Conservation (phyloP, 495 filamentous ascomycete genomes). For the Gamarada debralockiae region DNA sequence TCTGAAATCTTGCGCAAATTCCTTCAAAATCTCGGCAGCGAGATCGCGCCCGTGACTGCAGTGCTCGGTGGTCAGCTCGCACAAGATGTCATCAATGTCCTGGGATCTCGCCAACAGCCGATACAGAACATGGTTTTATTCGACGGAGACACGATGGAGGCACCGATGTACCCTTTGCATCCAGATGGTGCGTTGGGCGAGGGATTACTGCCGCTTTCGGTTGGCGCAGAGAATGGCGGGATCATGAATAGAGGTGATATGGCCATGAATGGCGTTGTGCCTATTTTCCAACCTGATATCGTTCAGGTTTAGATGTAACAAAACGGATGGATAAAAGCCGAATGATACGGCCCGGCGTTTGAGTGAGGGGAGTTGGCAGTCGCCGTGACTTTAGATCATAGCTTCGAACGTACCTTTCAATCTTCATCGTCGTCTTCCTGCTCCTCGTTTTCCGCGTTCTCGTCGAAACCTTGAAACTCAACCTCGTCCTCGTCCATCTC, state of each 20-base stretch:
- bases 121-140: slow-evolving; percentile 93
- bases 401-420: slow-evolving; percentile 6
- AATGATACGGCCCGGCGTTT: not conserved
- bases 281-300: slow-evolving; percentile 13
- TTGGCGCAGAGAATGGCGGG: slow-evolving; percentile 10
- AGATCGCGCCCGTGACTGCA: slow-evolving; percentile 83
- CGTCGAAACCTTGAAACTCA: not conserved
- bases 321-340: not conserved
- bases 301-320: slow-evolving; percentile 9
- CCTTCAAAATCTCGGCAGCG: slow-evolving; percentile 73
- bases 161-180: slow-evolving; percentile 77
- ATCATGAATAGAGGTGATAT: slow-evolving; percentile 6
- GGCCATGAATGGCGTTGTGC: slow-evolving; percentile 8
- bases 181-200: slow-evolving; percentile 51
- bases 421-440: slow-evolving; percentile 9
- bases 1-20: slow-evolving; percentile 80
- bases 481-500: slow-evolving; percentile 1
- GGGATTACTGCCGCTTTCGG: slow-evolving; percentile 27
- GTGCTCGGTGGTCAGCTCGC: slow-evolving; percentile 87
- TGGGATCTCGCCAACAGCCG: slow-evolving; percentile 85
- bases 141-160: slow-evolving; percentile 75
- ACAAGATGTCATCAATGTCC: slow-evolving; percentile 95
- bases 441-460: not conserved
- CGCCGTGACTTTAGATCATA: not conserved
- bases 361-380: not conserved